Conservation (phyloP, 2,329 filamentous ascomycete species). For the Beauveria pseudobassiana region DNA sequence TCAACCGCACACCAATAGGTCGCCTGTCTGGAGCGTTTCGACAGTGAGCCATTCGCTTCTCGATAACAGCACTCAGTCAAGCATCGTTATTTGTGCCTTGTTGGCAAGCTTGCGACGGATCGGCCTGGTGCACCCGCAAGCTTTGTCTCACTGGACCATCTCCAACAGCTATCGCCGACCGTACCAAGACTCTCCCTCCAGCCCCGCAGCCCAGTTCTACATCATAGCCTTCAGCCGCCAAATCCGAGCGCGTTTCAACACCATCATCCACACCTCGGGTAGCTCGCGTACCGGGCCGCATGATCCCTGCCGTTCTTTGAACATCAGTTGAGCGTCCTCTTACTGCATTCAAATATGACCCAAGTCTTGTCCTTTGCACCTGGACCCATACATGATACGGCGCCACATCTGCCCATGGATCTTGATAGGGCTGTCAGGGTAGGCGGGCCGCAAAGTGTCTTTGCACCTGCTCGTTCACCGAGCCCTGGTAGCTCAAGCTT, state of each 20-base stretch:
- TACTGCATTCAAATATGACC: slow-evolving; percentile 16
- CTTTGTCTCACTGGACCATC: slow-evolving; percentile 1
- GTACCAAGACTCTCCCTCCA: not conserved
- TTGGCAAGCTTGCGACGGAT: not conserved
- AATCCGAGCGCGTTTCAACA: not conserved
- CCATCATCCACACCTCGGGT: not conserved
- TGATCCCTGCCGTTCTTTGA: not conserved
- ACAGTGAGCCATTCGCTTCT: slow-evolving; percentile 1
- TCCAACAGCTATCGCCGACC: not conserved
- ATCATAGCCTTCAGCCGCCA: not conserved
- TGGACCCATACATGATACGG: slow-evolving; percentile 18
- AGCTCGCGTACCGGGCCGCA: not conserved
- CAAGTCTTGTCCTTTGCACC: slow-evolving; percentile 19
- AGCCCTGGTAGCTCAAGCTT: slow-evolving; percentile 11
- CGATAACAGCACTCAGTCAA: not conserved
- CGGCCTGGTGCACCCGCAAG: not conserved
- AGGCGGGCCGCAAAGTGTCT: slow-evolving; percentile 10
- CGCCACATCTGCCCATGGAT: slow-evolving; percentile 17
- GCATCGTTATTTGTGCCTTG: not conserved
- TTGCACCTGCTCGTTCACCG: slow-evolving; percentile 11
- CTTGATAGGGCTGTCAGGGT: slow-evolving; percentile 16
- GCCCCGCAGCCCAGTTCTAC: not conserved
- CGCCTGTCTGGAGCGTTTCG: not conserved
- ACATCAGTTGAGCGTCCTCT: slow-evolving; percentile 1
- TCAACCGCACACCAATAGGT: slow-evolving; percentile 2